Percentiles rank a stretch among this genome's conserved stretches.
Evolutionary conservation across 129 eudicot species (phyloP).

Genomic region (Escallonia rubra): DNA sequence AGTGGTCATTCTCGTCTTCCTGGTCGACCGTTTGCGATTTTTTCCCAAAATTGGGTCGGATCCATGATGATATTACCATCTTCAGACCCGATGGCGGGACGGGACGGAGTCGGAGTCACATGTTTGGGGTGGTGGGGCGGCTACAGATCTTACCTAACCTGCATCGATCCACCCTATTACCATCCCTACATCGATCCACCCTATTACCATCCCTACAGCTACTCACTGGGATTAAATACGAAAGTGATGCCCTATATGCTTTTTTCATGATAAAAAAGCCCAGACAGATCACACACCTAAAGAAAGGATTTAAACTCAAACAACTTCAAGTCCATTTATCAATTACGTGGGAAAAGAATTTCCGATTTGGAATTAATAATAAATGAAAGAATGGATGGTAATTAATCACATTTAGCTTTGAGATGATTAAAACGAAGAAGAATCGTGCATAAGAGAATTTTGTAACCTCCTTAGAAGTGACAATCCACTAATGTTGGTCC

Average conservation of each 20-base stretch:
- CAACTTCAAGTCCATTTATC: constrained; percentile 11
- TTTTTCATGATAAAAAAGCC: constrained; percentile 17
- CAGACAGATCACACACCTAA: neutral
- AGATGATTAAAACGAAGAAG: constrained; percentile 1
- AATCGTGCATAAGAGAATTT: neutral
- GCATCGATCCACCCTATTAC: too few species aligned
- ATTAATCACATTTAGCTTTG: constrained; percentile 13
- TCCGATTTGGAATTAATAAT: constrained; percentile 2
- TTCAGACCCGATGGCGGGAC: too few species aligned
- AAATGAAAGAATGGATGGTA: constrained; percentile 19
- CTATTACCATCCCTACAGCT: too few species aligned
- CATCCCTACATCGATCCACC: too few species aligned
- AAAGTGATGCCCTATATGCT: constrained; percentile 34
- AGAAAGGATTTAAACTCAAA: constrained; percentile 1
- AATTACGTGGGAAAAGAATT: constrained; percentile 12
- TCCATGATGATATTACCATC: too few species aligned
- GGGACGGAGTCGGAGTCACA: too few species aligned
- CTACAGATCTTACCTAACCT: too few species aligned
- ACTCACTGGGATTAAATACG: constrained; percentile 2
- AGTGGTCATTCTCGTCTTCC: too few species aligned
- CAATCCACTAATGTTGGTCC: constrained; percentile 79
- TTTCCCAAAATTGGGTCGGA: too few species aligned
- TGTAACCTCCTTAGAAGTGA: constrained; percentile 47
- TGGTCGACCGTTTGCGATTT: too few species aligned
- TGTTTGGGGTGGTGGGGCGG: too few species aligned